phyloP scores from a whole-genome alignment of 352 stramenopile genomes.

The Peronospora belbahrii region DNA sequence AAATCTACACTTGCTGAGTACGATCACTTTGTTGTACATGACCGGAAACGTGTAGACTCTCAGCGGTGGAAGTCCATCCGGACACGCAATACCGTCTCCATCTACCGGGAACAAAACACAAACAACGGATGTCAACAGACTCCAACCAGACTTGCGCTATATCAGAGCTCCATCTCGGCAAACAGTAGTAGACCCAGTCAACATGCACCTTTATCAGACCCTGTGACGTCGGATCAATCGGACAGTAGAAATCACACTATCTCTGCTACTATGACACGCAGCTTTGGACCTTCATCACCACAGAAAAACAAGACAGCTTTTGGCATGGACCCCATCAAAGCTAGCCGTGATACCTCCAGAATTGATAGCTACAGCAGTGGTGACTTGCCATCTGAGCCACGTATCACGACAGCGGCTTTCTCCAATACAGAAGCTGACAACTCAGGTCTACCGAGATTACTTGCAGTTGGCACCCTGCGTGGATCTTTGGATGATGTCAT shows the following conservation, averaged over 20 bases:
- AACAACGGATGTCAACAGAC: constrained; percentile 15
- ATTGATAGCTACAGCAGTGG: constrained; percentile 23
- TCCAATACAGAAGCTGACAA: constrained; percentile 14
- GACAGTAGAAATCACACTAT: constrained; percentile 7
- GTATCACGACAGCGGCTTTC: constrained; percentile 17
- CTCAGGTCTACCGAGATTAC: constrained; percentile 25
- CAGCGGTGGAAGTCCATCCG: constrained; percentile 37
- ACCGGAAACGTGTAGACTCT: constrained; percentile 31
- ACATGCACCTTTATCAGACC: constrained; percentile 2
- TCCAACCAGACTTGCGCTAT: constrained; percentile 16
- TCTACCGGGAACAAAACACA: constrained; percentile 33
- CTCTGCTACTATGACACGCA: constrained; percentile 3
- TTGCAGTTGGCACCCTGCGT: constrained; percentile 32
- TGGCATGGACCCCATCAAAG: constrained; percentile 11
- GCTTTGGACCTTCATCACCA: constrained; percentile 8
- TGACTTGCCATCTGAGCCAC: constrained; percentile 12
- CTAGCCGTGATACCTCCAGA: constrained; percentile 15
- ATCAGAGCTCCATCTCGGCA: constrained; percentile 16
- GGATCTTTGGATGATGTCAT: constrained; percentile 51
- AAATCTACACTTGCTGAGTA: constrained; percentile 39
- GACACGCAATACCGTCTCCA: constrained; percentile 30
- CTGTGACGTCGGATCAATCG: constrained; percentile 14
- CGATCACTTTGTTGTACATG: constrained; percentile 33
- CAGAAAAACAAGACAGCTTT: constrained; percentile 12
- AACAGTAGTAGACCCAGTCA: constrained; percentile 24